phyloP scores from a whole-genome alignment of 495 filamentous ascomycete genomes.

The Aspergillus biplanus region DNA sequence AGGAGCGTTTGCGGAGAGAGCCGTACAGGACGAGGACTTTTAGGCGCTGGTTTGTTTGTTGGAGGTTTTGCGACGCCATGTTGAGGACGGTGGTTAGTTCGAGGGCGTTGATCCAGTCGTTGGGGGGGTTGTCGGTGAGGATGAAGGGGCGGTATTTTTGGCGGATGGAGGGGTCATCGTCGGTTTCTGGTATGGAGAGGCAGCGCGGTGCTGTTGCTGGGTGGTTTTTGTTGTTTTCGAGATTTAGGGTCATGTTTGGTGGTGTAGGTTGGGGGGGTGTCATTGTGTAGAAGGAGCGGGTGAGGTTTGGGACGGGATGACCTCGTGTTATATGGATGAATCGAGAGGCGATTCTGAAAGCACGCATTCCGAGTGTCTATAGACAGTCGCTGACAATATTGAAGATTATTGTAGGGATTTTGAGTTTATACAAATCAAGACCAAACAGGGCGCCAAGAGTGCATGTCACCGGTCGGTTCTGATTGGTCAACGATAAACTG shows the following conservation, averaged over 20 bases:
- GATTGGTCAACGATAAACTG: conserved; percentile 8
- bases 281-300: neutral
- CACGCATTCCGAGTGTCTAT: conserved; percentile 1
- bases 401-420: conserved; percentile 4
- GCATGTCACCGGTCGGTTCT: conserved; percentile 21
- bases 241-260: neutral
- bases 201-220: conserved; percentile 22
- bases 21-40: conserved; percentile 68
- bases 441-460: neutral
- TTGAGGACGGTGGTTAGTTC: conserved; percentile 59
- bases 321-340: neutral
- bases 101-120: conserved; percentile 60
- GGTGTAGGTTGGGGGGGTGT: conserved; percentile 6
- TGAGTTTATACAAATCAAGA: neutral
- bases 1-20: conserved; percentile 62
- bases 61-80: conserved; percentile 53
- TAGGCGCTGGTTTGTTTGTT: conserved; percentile 47
- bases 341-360: neutral
- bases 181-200: conserved; percentile 45
- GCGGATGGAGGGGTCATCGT: conserved; percentile 54
- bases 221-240: conserved; percentile 8
- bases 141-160: conserved; percentile 64
- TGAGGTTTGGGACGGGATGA: neutral
- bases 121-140: conserved; percentile 33
- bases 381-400: neutral